These are phyloP conservation scores for Dentipellis sp. DNA, from an alignment of 768 basidiomycete species.

Conservation along the genomic window DNA sequence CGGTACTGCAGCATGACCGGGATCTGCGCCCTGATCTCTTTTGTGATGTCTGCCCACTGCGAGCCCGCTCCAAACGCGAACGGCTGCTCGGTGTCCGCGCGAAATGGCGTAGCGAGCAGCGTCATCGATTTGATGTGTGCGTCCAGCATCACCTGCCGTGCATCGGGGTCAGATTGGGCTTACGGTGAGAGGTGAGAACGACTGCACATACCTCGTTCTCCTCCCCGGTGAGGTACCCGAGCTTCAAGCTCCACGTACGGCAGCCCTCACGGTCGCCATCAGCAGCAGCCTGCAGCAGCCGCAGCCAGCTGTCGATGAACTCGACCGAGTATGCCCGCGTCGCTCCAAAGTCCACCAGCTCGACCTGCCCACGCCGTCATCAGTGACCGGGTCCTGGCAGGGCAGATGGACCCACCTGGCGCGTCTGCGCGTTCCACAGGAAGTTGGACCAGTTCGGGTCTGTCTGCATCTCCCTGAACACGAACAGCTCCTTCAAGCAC, in stretches of 20 bases:
- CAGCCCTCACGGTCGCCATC: conserved; percentile 58
- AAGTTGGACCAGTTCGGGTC: conserved; percentile 99
- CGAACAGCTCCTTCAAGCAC: conserved; percentile 84
- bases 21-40: conserved; percentile 69
- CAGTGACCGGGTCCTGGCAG: background rate
- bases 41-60: conserved; percentile 62
- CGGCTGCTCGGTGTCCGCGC: conserved; percentile 46
- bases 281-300: conserved; percentile 75
- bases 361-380: conserved; percentile 36
- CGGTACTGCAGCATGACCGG: conserved; percentile 86
- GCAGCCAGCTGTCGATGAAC: conserved; percentile 86
- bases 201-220: conserved; percentile 58
- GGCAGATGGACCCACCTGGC: conserved; percentile 37
- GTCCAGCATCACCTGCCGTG: conserved; percentile 63
- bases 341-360: conserved; percentile 94
- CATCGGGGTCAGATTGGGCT: background rate
- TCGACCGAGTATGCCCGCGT: conserved; percentile 75
- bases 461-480: conserved; percentile 92
- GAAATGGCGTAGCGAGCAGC: conserved; percentile 84
- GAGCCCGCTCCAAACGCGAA: conserved; percentile 72
- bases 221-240: conserved; percentile 86
- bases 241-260: conserved; percentile 59
- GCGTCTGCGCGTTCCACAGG: conserved; percentile 65
- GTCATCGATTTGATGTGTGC: conserved; percentile 81
- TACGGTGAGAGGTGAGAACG: background rate